Evolutionary conservation across 495 filamentous ascomycete genomes (phyloP), one percentile per base, ranked within the genome.

Genomic region (Ramalina peruviana): DNA sequence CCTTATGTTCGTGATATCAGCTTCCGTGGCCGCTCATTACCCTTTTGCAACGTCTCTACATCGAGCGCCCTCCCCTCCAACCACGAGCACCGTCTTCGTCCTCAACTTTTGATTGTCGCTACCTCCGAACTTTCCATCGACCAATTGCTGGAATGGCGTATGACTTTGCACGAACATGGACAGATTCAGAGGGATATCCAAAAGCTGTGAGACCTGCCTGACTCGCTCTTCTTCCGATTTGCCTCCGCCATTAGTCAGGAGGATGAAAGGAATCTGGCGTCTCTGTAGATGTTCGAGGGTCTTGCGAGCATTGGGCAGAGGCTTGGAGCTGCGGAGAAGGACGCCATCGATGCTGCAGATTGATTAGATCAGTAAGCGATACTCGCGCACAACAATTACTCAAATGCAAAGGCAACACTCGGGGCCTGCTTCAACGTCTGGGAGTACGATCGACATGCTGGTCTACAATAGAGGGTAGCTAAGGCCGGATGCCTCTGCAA

Each of bases 171-270:
- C 70, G 59, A 93, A 82, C 61, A 85, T 81, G 21, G 70, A 69
- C 3, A 70, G 67, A 39, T 80, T 72, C 20, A 90, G 62, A 36
- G 72, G 65, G 1, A 88, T 72, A 1, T 72, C 61, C 16, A 83
- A 69, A 50, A 75, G 75, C 40, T 73, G 60, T 59, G 76, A 83
- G 40, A 94, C 74, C 49, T 89, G 79, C 0, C 68, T 67, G 23
- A 86, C 81, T 26, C 86, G 78, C 43, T 82, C 77, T 1, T 66
- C 67, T 65, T 94, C 88, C 48, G 77, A 75, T 58, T 81, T 83
- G 46, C 88, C 88, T 41, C 88, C 88, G 57, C 88, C 88, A 62
- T 94, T 94, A 48, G 88, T 94, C 47, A 94, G 72, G 33, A 94
- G 74, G 55, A 93, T 84, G 67, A 85, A 93, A 11, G 85, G 85